Evolutionary conservation across 73 alveolate species (phyloP), one percentile per base, ranked within the genome.

Genomic region (Paramecium pentaurelia): DNA sequence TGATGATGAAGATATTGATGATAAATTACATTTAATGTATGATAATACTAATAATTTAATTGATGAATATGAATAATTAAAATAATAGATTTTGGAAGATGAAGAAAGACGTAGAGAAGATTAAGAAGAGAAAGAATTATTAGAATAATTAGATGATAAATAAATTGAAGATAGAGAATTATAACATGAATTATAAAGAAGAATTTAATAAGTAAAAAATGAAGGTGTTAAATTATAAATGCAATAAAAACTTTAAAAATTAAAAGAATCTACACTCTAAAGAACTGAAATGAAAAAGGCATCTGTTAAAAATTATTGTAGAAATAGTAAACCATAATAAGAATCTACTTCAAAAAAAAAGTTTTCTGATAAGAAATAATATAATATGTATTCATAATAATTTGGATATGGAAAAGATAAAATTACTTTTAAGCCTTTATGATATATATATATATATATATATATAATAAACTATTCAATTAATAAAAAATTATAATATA

Each of bases 71-170:
- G 87, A 73, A 37, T 9, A 40, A 40, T 16, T 73, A 18, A 73
- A 73, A 73, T 34, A 34, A 0, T 73, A 73, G 32, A 73, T 73
- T 11, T 73, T 73, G 18, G 60, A 73, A 73, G 93, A 87, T 5
- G 93, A 68, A 70, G 30, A 87, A 18, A 58, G 45, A 58, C 22
- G 86, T 34, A 30, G 12, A 30, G 88, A 87, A 12, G 93, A 87
- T 64, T 42, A 60, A 68, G 93, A 22, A 49, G 87, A 87, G 27
- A 22, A 60, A 34, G 58, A 18, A 44, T 4, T 49, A 6, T 8
- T 49, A 4, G 77, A 42, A 87, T 25, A 87, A 28, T 30, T 32
- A 10, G 88, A 64, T 42, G 54, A 44, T 9, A 49, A 87, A 10
- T 28, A 64, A 28, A 32, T 64, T 32, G 84, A 64, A 12, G 84